phyloP scores from a whole-genome alignment of 23 red algal species.

The Gracilaria vermiculophylla region DNA sequence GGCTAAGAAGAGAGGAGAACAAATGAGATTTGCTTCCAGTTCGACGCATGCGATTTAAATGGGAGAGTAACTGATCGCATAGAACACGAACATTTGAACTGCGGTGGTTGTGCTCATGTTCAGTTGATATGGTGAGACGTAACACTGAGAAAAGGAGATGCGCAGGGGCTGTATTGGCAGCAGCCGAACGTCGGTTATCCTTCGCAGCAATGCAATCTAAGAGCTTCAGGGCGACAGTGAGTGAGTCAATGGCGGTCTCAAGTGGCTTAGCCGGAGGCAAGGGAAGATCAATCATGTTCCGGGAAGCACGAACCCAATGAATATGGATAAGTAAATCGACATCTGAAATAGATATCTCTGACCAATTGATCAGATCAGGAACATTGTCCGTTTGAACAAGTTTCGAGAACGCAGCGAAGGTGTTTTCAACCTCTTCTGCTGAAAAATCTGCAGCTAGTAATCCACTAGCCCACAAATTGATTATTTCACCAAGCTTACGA shows the following conservation, averaged over 20 bases:
- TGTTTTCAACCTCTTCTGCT: not conserved
- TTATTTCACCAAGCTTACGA: not conserved
- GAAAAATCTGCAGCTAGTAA: constrained; percentile 8
- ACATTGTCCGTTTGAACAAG: not conserved
- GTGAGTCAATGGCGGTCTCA: not conserved
- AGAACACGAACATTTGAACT: not conserved
- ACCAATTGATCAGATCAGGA: constrained; percentile 6
- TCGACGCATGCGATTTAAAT: not conserved
- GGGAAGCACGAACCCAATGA: constrained; percentile 17
- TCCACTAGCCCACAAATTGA: constrained; percentile 4
- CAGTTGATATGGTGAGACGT: not conserved
- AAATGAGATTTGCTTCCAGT: not conserved
- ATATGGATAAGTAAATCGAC: not conserved
- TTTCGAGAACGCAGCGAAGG: not conserved
- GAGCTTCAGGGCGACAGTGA: not conserved
- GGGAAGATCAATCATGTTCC: constrained; percentile 11
- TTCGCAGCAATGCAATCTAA: not conserved
- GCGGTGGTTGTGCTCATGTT: not conserved
- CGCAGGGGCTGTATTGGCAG: constrained; percentile 14
- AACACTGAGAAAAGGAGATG: not conserved
- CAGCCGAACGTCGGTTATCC: constrained; percentile 2
- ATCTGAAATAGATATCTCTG: not conserved
- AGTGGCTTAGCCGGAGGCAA: not conserved
- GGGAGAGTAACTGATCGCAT: not conserved
- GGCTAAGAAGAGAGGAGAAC: not conserved